Percentiles rank a stretch among this genome's conserved stretches.
Evolutionary conservation across 1,284 basidiomycete species (phyloP).

Genomic region (Pseudozyma thailandica): DNA sequence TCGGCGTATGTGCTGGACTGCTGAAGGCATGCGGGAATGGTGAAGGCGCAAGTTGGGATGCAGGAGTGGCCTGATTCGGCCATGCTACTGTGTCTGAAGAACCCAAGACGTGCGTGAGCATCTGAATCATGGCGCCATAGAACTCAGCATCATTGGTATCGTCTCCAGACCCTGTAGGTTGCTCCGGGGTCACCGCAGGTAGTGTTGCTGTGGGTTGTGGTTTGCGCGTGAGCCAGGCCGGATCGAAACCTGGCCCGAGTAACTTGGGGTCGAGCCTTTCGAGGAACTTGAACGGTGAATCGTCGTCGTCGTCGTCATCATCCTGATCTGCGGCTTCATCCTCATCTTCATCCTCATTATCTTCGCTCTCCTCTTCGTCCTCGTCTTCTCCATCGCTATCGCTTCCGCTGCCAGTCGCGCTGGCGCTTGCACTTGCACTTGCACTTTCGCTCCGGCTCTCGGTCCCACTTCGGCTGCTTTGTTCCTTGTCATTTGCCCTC

Average conservation of each 20-base stretch:
- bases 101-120: constrained; percentile 58
- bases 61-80: constrained; percentile 39
- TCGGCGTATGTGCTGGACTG: constrained; percentile 38
- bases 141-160: constrained; percentile 43
- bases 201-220: constrained; percentile 1
- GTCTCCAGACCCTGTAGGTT: background rate
- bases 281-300: constrained; percentile 39
- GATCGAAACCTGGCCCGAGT: constrained; percentile 13
- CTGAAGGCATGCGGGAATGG: constrained; percentile 31
- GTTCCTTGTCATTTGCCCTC: background rate
- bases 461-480: background rate
- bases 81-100: constrained; percentile 48
- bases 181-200: background rate
- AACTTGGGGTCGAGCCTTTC: constrained; percentile 29
- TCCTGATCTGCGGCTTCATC: constrained; percentile 18
- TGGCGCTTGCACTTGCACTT: background rate
- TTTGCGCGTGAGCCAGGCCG: constrained; percentile 22
- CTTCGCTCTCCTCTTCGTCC: constrained; percentile 9
- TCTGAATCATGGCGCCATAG: constrained; percentile 58
- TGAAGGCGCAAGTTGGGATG: constrained; percentile 38
- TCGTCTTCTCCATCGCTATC: constrained; percentile 5
- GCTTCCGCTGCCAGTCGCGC: background rate
- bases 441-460: background rate
- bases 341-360: constrained; percentile 16
- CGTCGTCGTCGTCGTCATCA: constrained; percentile 35